phyloP scores from a whole-genome alignment of 2,329 filamentous ascomycete genomes.

The Aureobasidium pullulans region DNA sequence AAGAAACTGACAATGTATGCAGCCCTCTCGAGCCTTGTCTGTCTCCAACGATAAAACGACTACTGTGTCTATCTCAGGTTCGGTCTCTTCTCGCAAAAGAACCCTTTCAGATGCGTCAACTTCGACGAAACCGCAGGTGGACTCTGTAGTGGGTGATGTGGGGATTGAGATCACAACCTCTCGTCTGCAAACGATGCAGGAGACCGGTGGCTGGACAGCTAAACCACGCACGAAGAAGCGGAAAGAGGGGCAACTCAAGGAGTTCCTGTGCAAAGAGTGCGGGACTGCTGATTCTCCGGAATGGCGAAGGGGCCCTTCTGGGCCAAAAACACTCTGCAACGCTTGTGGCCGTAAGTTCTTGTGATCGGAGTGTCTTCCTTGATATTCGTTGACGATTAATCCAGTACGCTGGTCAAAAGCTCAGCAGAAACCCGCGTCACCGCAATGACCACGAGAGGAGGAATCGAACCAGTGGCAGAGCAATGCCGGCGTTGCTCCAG shows the following conservation, averaged over 20 bases:
- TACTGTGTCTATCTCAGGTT: not conserved
- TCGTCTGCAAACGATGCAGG: not conserved
- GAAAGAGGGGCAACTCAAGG: not conserved
- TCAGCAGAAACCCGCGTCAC: not conserved
- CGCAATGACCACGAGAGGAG: not conserved
- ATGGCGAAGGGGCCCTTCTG: not conserved
- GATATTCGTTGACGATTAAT: not conserved
- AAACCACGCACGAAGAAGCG: not conserved
- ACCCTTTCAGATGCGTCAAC: not conserved
- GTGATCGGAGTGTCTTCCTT: not conserved
- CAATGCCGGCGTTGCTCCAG: not conserved
- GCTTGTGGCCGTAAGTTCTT: not conserved
- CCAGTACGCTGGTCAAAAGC: slow-evolving; percentile 6
- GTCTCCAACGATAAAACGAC: not conserved
- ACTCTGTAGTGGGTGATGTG: not conserved
- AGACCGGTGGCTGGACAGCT: not conserved
- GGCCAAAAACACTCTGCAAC: not conserved
- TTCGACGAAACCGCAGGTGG: not conserved
- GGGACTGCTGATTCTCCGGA: not conserved
- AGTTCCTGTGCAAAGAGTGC: slow-evolving; percentile 1
- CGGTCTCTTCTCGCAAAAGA: not conserved
- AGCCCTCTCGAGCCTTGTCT: not conserved
- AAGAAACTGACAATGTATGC: not conserved
- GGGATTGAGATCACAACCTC: not conserved
- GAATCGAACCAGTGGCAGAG: not conserved